Percentiles rank a stretch among this genome's conserved stretches.
Evolutionary conservation across 257 asterid genomes (phyloP).

Genomic region (Vinca minor): DNA sequence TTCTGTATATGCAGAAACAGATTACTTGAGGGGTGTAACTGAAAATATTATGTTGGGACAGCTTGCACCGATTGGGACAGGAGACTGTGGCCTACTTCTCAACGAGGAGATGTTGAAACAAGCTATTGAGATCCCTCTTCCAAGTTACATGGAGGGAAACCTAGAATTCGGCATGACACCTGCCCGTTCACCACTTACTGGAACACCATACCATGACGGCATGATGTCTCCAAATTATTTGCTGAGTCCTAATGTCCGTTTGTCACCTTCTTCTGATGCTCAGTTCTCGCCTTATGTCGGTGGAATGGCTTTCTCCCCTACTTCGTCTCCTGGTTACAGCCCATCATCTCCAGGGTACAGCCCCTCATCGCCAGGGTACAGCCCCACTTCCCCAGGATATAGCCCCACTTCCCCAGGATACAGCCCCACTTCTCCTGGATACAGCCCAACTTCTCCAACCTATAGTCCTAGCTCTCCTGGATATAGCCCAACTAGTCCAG

Average conservation of each 20-base stretch:
- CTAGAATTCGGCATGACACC: conserved; percentile 94
- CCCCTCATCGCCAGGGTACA: conserved; percentile 80
- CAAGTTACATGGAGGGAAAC: conserved; percentile 92
- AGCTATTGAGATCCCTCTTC: conserved; percentile 82
- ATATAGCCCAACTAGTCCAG: conserved; percentile 88
- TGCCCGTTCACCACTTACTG: conserved; percentile 69
- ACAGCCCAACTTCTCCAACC: conserved; percentile 70
- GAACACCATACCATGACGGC: conserved; percentile 88
- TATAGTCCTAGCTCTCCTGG: conserved; percentile 93
- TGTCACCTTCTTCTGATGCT: conserved; percentile 71
- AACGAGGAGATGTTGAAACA: conserved; percentile 92
- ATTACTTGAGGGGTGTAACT: conserved; percentile 84
- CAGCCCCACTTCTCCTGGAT: conserved; percentile 60
- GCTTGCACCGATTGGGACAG: conserved; percentile 98
- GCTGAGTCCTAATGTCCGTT: conserved; percentile 72
- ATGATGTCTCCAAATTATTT: conserved; percentile 88
- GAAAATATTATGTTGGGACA: conserved; percentile 97
- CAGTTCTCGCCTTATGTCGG: conserved; percentile 83
- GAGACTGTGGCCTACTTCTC: conserved; percentile 72
- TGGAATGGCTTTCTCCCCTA: conserved; percentile 86
- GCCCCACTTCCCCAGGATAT: conserved; percentile 80
- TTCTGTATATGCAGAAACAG: conserved; percentile 89
- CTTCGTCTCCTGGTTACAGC: conserved; percentile 81
- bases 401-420: conserved; percentile 75
- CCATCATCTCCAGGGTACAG: conserved; percentile 87